Evolutionary conservation across 805 yeast species (phyloP), one percentile per base, ranked within the genome.

Genomic region (Cyberlindnera meyerae): DNA sequence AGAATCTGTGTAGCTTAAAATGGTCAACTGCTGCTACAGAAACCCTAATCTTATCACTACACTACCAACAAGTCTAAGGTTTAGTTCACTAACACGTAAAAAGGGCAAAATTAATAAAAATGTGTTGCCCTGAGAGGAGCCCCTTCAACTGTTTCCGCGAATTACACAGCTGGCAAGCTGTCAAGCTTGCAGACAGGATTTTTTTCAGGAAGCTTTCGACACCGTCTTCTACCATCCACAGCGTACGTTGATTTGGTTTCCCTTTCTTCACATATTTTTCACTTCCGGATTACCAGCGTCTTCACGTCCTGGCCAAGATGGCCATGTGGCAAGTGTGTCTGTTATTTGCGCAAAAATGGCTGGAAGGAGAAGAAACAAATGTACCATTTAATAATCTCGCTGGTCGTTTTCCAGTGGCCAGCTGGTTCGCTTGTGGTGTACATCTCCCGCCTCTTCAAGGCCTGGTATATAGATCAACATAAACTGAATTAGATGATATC

Each of bases 211-310:
- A n/a, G n/a, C n/a, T n/a, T n/a, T n/a, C n/a, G n/a, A n/a, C n/a
- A 6, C 27, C 14, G 6, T 27, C 29, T 27, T 27, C 29, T 15
- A 6, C 29, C 13, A 6, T 14, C 29, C 9, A 20, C 9, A 18
- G 11, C 18, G 15, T 13, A 11, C 9, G n/a, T 27, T 11, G 8
- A 13, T 7, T 13, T 25, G 31, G 30, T 26, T 43, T 40, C 27
- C 37, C 33, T 17, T 36, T 47, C 54, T 37, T 39, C 33, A 53
- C 52, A 49, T 49, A 49, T 49, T 45, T n/a, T 47, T 40, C 52
- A 49, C 55, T 51, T 49, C 52, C 51, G 53, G 56, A 50, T 35
- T 52, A 53, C 58, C 58, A 53, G 55, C 58, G 52, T 40, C 40
- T 43, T 43, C 56, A 51, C 51, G 41, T 20, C 35, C 37, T 24